Evolutionary conservation across 1,139 yeast genomes (phyloP), one percentile per base, ranked within the genome.

Genomic region (Nakaseomyces uthaithaninus): DNA sequence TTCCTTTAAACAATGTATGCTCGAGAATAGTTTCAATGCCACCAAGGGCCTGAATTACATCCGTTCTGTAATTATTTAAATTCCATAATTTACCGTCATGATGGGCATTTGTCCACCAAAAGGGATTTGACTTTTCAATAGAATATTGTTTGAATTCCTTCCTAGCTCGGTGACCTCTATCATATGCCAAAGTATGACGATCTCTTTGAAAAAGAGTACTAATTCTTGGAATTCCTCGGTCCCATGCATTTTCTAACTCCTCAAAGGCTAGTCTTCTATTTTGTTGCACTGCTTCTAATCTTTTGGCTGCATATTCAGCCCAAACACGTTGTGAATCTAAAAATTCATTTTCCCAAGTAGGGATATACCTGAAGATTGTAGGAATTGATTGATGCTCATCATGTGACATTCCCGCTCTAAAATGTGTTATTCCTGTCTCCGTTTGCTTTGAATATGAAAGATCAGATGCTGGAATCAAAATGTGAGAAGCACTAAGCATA

Each of bases 11-110:
- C 40, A 93, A 64, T 0, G 98, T 87, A 55, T 93, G 99, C 55
- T 91, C 98, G 48, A 93, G 64, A 57, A 93, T 91, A 0, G 98
- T 87, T 55, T 91, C 97, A 47, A 93, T 84, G 40, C 99, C 99
- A 33, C 99, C 99, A 7, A 93, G 69, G 0, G 97, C 95, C 62
- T 91, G 97, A 33, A 93, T 89, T 2, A 91, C 95, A 64, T 93
- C 99, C 0, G 96, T 81, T 51, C 98, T 72, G 57, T 93, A 93
- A 1, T 95, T 81, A 55, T 84, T 85, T 48, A 93, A 67, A 55
- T 89, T 87, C 98, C 98, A 93, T 41, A 93, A 67, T 53, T 82
- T 85, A 50, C 99, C 99, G 60, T 93, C 99, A 59, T 93, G 98
- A 38, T 85, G 81, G 45, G 78, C 75, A 43, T 80, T 81, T 0